Conservation (phyloP, 768 basidiomycete species). For the Rubroboletus pulcherrimus region DNA sequence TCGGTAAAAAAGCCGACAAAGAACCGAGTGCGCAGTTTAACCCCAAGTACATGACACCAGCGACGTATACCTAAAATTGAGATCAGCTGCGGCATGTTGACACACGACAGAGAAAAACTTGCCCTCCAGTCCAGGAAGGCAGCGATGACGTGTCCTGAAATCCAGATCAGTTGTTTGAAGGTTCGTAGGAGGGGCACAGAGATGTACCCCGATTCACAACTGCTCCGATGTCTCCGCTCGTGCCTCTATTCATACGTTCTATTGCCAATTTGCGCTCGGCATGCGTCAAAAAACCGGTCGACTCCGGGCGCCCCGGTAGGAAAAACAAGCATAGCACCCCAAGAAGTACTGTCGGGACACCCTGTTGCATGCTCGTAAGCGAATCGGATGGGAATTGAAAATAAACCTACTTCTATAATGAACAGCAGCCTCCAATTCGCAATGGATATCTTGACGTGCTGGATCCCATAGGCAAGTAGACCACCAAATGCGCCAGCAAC, state of each 20-base stretch:
- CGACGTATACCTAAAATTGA: conserved; percentile 36
- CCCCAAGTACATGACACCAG: conserved; percentile 48
- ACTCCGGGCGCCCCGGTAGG: conserved; percentile 33
- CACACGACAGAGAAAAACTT: background rate
- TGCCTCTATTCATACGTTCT: conserved; percentile 39
- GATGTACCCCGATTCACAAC: conserved; percentile 37
- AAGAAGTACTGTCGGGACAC: conserved; percentile 44
- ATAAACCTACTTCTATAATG: conserved; percentile 21
- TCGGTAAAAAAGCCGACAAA: conserved; percentile 51
- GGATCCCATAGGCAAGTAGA: conserved; percentile 50
- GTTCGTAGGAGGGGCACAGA: background rate
- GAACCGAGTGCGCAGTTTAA: conserved; percentile 48
- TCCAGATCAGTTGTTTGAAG: background rate
- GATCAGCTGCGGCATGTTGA: conserved; percentile 4
- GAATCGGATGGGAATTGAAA: background rate
- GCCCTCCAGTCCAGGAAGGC: conserved; percentile 48
- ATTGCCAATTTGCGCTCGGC: conserved; percentile 32
- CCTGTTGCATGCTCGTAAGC: conserved; percentile 35
- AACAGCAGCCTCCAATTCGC: conserved; percentile 40
- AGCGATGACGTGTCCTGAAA: conserved; percentile 37
- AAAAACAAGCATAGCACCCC: conserved; percentile 28
- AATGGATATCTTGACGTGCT: conserved; percentile 36
- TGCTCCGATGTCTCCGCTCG: conserved; percentile 40
- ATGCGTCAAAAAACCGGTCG: conserved; percentile 31
- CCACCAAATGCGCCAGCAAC: conserved; percentile 56